Evolutionary conservation across 1,284 basidiomycete genomes (phyloP).

Genomic region (Vanrija humicola): DNA sequence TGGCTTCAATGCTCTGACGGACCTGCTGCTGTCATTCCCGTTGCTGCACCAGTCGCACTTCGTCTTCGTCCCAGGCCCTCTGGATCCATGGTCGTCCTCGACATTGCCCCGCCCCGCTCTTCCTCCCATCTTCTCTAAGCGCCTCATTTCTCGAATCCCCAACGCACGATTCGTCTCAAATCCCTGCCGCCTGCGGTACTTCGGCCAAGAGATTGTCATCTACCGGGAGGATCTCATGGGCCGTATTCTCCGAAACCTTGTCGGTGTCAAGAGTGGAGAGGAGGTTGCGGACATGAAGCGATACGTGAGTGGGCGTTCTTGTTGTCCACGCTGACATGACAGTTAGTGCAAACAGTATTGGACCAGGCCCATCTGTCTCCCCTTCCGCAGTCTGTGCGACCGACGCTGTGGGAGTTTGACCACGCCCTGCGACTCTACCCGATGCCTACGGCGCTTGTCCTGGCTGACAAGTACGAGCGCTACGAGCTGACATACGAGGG

Average conservation of each 20-base stretch:
- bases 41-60: conserved; percentile 80
- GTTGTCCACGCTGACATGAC: background rate
- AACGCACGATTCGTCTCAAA: conserved; percentile 81
- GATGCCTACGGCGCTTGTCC: conserved; percentile 85
- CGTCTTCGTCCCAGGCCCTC: conserved; percentile 88
- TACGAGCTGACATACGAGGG: conserved; percentile 97
- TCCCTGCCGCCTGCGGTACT: conserved; percentile 92
- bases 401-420: conserved; percentile 86
- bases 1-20: conserved; percentile 78
- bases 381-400: conserved; percentile 74
- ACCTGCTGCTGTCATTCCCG: conserved; percentile 77
- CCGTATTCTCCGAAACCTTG: conserved; percentile 84
- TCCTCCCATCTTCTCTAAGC: conserved; percentile 65
- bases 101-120: conserved; percentile 76
- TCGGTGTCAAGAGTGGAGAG: conserved; percentile 73
- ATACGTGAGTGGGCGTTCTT: conserved; percentile 59
- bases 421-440: conserved; percentile 91
- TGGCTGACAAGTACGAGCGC: conserved; percentile 94
- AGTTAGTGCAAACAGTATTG: conserved; percentile 90
- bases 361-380: conserved; percentile 91
- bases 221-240: conserved; percentile 93
- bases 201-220: conserved; percentile 91
- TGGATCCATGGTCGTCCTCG: conserved; percentile 75
- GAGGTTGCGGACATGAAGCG: conserved; percentile 72
- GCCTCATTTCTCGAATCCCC: conserved; percentile 67